Evolutionary conservation across 2,329 filamentous ascomycete genomes (phyloP).

Genomic region (Arthroderma uncinatum): DNA sequence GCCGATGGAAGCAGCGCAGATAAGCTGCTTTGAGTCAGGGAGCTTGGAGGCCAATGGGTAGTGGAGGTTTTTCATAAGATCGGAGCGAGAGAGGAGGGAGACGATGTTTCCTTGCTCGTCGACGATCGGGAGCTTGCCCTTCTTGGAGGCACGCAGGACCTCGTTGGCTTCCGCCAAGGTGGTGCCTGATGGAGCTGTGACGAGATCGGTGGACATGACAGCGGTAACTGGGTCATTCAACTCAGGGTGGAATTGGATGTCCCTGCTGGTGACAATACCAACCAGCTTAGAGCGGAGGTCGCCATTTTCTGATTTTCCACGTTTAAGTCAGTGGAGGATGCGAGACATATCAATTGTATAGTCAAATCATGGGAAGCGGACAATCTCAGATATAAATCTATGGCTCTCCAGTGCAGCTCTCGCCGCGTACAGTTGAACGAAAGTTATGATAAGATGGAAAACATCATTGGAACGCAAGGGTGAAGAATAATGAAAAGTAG

Average conservation of each 20-base stretch:
- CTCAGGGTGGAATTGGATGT: conserved; percentile 91
- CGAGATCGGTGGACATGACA: conserved; percentile 91
- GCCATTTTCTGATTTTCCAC: conserved; percentile 57
- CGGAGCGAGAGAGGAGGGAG: conserved; percentile 85
- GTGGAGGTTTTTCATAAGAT: conserved; percentile 97
- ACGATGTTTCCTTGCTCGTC: conserved; percentile 74
- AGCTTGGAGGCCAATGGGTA: conserved; percentile 95
- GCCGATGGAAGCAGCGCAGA: conserved; percentile 89
- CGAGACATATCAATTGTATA: conserved; percentile 6
- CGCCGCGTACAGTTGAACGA: conserved; percentile 98
- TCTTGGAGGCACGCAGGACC: conserved; percentile 90
- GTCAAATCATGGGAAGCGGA: conserved; percentile 9
- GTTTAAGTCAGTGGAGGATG: conserved; percentile 3
- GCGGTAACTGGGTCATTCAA: conserved; percentile 60
- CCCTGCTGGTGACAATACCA: conserved; percentile 94
- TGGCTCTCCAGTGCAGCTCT: conserved; percentile 73
- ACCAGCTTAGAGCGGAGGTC: conserved; percentile 90
- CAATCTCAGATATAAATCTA: conserved; percentile 40
- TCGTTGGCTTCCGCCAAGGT: conserved; percentile 80
- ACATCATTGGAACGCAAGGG: conserved; percentile 51
- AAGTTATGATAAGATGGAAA: conserved; percentile 70
- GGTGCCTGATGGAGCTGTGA: conserved; percentile 76
- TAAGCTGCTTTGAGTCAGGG: conserved; percentile 91
- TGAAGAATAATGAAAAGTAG: conserved; percentile 16
- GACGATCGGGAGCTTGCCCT: conserved; percentile 92